Conservation (phyloP, 2,329 filamentous ascomycete genomes). For the Calonectria pseudoreteaudii region DNA sequence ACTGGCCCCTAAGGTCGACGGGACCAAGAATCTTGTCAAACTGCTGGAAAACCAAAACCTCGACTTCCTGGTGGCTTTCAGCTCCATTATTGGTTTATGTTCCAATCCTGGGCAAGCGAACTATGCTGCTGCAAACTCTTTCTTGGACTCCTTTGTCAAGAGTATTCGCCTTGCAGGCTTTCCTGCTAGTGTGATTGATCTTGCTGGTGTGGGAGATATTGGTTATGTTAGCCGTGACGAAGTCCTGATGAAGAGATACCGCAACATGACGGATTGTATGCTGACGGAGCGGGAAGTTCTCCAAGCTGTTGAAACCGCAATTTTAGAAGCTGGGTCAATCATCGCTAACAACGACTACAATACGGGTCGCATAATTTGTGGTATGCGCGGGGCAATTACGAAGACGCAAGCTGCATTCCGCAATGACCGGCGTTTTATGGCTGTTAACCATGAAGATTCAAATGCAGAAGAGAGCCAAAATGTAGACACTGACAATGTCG, state of each 20-base stretch:
- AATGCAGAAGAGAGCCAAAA: background rate
- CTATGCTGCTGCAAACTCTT: constrained; percentile 25
- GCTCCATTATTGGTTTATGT: constrained; percentile 16
- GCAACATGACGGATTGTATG: background rate
- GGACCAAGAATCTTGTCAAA: background rate
- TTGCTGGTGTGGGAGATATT: background rate
- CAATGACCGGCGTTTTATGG: background rate
- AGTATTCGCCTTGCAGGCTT: background rate
- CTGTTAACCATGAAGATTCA: background rate
- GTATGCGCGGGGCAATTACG: background rate
- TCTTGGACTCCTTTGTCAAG: constrained; percentile 24
- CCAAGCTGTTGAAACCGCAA: background rate
- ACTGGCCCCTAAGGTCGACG: background rate
- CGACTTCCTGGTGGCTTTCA: constrained; percentile 50
- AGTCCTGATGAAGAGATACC: background rate
- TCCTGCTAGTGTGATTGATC: background rate
- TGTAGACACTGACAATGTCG: background rate
- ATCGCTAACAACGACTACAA: background rate
- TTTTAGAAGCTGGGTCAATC: background rate
- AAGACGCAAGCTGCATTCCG: background rate
- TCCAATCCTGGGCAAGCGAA: constrained; percentile 13
- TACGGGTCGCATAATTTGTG: background rate
- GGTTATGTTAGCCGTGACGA: background rate
- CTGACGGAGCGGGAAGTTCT: background rate
- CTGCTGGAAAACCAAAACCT: constrained; percentile 19